A percentile compares a stretch with the other conserved stretches of the same genome.
Evolutionary conservation across 176 grass and related monocot genomes (phyloP).

Genomic region (Oryza longistaminata): DNA sequence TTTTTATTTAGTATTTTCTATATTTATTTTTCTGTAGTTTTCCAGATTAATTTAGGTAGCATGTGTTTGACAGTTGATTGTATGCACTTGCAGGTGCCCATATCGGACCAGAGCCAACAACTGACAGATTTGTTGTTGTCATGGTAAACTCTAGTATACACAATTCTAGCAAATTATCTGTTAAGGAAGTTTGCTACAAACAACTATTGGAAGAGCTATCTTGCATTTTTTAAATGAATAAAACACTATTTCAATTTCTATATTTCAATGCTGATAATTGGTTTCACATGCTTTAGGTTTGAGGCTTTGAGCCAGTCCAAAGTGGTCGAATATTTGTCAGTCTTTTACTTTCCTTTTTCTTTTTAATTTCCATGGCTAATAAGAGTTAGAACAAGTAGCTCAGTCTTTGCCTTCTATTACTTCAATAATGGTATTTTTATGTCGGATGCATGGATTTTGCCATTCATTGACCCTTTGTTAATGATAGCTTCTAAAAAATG

Average conservation of each 20-base stretch:
- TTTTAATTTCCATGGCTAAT: not conserved
- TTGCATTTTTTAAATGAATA: slow-evolving; percentile 20
- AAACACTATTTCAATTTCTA: not conserved
- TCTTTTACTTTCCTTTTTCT: not conserved
- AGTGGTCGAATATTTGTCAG: not conserved
- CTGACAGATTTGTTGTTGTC: slow-evolving; percentile 98
- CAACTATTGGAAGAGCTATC: not conserved
- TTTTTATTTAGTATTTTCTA: slow-evolving; percentile 34
- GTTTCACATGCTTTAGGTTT: not conserved
- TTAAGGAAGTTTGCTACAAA: not conserved
- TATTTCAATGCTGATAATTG: not conserved
- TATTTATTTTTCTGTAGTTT: slow-evolving; percentile 17
- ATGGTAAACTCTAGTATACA: slow-evolving; percentile 64
- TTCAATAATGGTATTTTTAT: not conserved
- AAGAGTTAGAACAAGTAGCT: not conserved
- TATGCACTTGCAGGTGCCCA: slow-evolving; percentile 73
- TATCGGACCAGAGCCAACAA: slow-evolving; percentile 99
- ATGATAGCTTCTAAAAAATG: not conserved
- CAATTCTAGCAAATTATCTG: not conserved
- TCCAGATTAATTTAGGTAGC: not conserved
- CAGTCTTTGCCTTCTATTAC: not conserved
- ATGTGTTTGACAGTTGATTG: slow-evolving; percentile 39
- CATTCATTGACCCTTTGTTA: not conserved
- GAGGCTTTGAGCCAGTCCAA: not conserved
- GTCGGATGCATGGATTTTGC: not conserved